A percentile compares a stretch with the other conserved stretches of the same genome.
Conservation (phyloP, 495 filamentous ascomycete genomes). For the Physcia stellaris region DNA sequence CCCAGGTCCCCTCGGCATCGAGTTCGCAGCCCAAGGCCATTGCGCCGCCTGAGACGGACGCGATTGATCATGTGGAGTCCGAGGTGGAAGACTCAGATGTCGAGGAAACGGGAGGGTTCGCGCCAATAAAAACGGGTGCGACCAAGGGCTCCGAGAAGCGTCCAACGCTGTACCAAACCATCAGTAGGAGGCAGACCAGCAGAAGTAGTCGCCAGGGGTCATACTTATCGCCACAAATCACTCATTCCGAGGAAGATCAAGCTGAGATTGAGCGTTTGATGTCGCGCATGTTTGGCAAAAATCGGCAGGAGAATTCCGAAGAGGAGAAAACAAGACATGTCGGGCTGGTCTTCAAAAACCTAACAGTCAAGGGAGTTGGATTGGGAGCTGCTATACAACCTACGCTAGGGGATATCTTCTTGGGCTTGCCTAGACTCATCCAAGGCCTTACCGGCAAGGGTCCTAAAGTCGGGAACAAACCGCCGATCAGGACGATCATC, state of each 20-base stretch:
- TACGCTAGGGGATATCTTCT: constrained; percentile 47
- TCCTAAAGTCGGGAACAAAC: constrained; percentile 27
- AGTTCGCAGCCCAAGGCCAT: not conserved
- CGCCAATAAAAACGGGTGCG: constrained; percentile 12
- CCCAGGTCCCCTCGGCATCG: not conserved
- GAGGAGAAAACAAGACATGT: constrained; percentile 49
- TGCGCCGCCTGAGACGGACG: not conserved
- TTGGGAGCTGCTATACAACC: constrained; percentile 54
- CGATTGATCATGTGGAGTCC: not conserved
- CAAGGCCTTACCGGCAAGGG: constrained; percentile 34
- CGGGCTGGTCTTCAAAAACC: constrained; percentile 44
- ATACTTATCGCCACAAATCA: constrained; percentile 10
- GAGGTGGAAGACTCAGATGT: not conserved
- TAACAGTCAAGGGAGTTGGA: constrained; percentile 54
- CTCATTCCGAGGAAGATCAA: constrained; percentile 33
- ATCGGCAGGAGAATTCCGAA: constrained; percentile 45
- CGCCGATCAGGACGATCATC: constrained; percentile 34
- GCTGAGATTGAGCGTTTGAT: constrained; percentile 45
- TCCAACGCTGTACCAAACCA: constrained; percentile 31
- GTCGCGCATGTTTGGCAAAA: constrained; percentile 50
- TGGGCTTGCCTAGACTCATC: constrained; percentile 40
- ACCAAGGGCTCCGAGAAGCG: too few relatives aligned
- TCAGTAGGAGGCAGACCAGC: constrained; percentile 36
- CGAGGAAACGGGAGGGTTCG: constrained; percentile 3
- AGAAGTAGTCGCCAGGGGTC: constrained; percentile 10